Conservation (phyloP, 331 rosid species). For the Erythrophleum ivorense region DNA sequence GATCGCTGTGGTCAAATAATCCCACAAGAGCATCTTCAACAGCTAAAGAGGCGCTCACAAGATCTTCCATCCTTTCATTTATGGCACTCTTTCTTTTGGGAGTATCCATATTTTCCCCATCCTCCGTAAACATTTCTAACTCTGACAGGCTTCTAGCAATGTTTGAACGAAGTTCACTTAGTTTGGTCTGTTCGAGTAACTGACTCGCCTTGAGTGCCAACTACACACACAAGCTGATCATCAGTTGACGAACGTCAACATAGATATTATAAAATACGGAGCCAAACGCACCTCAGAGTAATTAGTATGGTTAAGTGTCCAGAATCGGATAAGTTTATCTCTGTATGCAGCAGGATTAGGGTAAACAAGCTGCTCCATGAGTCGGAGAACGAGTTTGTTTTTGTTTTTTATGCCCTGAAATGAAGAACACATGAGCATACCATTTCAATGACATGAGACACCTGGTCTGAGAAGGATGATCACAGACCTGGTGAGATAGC, state of each 20-base stretch:
- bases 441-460: too few species aligned
- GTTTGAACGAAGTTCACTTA: constrained; percentile 96
- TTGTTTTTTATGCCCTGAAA: constrained; percentile 95
- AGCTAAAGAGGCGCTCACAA: constrained; percentile 96
- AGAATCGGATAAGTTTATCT: constrained; percentile 89
- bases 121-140: constrained; percentile 98
- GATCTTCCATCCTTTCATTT: constrained; percentile 97
- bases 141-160: constrained; percentile 99
- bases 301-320: constrained; percentile 81
- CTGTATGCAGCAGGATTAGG: constrained; percentile 98
- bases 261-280: too few species aligned
- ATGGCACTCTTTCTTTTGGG: constrained; percentile 99
- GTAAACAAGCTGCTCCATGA: constrained; percentile 97
- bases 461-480: too few species aligned
- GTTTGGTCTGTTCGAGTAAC: constrained; percentile 91
- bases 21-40: constrained; percentile 99
- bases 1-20: constrained; percentile 98
- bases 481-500: constrained; percentile 96
- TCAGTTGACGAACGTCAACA: too few species aligned
- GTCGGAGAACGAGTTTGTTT: constrained; percentile 88
- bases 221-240: too few species aligned
- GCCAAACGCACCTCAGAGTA: constrained; percentile 99
- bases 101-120: constrained; percentile 98
- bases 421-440: too few species aligned
- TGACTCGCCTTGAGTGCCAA: constrained; percentile 99